These are phyloP conservation scores for Penicillium sp. DNA, from an alignment of 2,329 filamentous ascomycete genomes.

Conservation along the genomic window DNA sequence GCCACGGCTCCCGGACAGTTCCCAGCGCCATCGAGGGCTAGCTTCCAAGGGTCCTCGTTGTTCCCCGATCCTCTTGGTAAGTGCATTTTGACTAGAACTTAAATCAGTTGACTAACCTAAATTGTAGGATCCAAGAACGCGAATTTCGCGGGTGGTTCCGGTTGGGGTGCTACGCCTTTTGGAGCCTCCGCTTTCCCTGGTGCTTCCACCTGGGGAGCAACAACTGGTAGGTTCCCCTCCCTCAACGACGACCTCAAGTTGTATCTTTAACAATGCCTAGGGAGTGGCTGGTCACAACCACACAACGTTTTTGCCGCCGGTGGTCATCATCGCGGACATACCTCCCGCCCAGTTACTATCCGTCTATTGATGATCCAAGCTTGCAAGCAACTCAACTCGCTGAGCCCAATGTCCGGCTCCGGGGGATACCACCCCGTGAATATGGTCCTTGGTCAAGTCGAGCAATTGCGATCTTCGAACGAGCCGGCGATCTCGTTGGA, in stretches of 20 bases:
- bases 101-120: background rate
- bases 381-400: conserved; percentile 62
- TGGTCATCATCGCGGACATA: conserved; percentile 49
- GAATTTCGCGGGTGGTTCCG: conserved; percentile 33
- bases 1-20: conserved; percentile 54
- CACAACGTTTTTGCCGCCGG: conserved; percentile 52
- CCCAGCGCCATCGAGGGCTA: conserved; percentile 42
- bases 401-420: conserved; percentile 40
- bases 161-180: conserved; percentile 35
- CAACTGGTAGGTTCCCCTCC: conserved; percentile 27
- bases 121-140: conserved; percentile 32
- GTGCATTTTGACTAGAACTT: background rate
- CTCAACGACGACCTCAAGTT: background rate
- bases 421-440: conserved; percentile 70
- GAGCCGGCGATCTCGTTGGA: conserved; percentile 56
- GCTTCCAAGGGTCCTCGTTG: conserved; percentile 42
- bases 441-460: conserved; percentile 61
- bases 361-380: conserved; percentile 73
- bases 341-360: conserved; percentile 65
- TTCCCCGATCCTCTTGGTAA: conserved; percentile 44
- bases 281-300: conserved; percentile 47
- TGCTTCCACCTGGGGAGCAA: conserved; percentile 39
- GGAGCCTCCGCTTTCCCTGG: conserved; percentile 38
- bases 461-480: conserved; percentile 59
- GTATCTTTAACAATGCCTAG: conserved; percentile 20